Evolutionary conservation across 1,139 yeast genomes (phyloP).

Genomic region (Blastobotrys buckinghamii): DNA sequence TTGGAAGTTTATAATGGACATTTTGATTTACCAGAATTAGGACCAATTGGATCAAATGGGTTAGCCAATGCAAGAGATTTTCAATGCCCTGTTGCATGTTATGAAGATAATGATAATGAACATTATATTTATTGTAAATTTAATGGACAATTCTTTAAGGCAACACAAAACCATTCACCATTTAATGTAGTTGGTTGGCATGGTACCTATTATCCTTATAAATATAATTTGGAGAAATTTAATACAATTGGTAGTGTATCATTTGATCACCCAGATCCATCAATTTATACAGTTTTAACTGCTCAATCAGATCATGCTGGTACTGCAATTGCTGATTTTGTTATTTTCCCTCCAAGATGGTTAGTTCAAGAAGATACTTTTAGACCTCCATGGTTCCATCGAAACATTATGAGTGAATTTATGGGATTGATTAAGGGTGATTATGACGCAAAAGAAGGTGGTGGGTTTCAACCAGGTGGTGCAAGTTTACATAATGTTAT

Average conservation of each 20-base stretch:
- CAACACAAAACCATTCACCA: slow-evolving; percentile 27
- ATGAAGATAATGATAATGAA: slow-evolving; percentile 17
- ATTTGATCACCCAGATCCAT: slow-evolving; percentile 30
- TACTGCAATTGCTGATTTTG: slow-evolving; percentile 31
- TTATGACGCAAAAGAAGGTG: slow-evolving; percentile 28
- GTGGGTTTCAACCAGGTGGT: slow-evolving; percentile 31
- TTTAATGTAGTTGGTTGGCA: slow-evolving; percentile 32
- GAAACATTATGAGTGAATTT: slow-evolving; percentile 30
- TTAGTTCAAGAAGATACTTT: slow-evolving; percentile 29
- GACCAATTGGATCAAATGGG: slow-evolving; percentile 31
- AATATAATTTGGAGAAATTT: slow-evolving; percentile 28
- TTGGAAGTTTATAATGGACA: slow-evolving; percentile 27
- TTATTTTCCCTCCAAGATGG: slow-evolving; percentile 32
- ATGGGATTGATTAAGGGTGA: slow-evolving; percentile 30
- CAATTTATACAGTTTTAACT: slow-evolving; percentile 29
- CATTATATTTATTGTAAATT: slow-evolving; percentile 24
- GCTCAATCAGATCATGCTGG: slow-evolving; percentile 26
- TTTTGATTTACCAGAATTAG: slow-evolving; percentile 31
- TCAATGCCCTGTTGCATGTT: slow-evolving; percentile 23
- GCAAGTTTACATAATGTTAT: slow-evolving; percentile 30
- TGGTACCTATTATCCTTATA: slow-evolving; percentile 30
- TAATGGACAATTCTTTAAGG: slow-evolving; percentile 23
- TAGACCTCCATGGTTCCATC: slow-evolving; percentile 32
- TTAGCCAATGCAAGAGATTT: slow-evolving; percentile 32
- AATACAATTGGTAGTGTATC: slow-evolving; percentile 29